Evolutionary conservation across 2,329 filamentous ascomycete genomes (phyloP), one percentile per base, ranked within the genome.

Genomic region (Cladosporium sp.): DNA sequence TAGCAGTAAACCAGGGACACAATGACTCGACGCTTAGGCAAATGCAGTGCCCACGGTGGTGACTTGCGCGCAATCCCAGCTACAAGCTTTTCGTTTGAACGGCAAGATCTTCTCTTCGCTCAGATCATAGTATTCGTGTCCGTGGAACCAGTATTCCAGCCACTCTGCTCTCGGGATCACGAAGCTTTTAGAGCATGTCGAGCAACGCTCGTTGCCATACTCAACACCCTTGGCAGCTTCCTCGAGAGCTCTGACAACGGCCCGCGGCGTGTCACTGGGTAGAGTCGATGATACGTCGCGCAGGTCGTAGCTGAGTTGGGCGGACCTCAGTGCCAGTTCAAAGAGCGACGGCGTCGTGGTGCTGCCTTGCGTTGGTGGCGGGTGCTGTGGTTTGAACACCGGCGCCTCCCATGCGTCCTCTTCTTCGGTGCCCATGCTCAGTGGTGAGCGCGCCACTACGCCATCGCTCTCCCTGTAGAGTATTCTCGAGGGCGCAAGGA

Each of bases 141-240:
- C 60, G 30, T 61, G 47, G 39, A 60, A 69, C 69, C 72, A 74
- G 45, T 69, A 74, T 59, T 74, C 72, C 15, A 73, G 60, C 72
- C 72, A 74, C 51, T 71, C 65, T 15, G 72, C 71, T 42, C 71
- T 55, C 1, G 67, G 56, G 14, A 73, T 60, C n/a, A 73, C 61
- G 51, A 66, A 73, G 8, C 51, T 22, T 11, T 61, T 63, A 2
- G 61, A 58, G 59, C 73, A 75, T 8, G 66, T 68, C 1, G 69
- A 65, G 61, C 73, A 75, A 3, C 43, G 40, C 51, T 70, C 65
- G 19, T 72, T 69, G 12, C 68, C 70, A 14, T 60, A 52, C 5
- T 64, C 59, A 11, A 59, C 47, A 6, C 54, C 60, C 15, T 63
- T 51, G 1, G 51, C 47, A 12, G 68, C 67, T 15, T 47, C 51